A percentile compares a stretch with the other conserved stretches of the same genome.
Evolutionary conservation across 768 basidiomycete species (phyloP).

Genomic region (Mycena indigotica): DNA sequence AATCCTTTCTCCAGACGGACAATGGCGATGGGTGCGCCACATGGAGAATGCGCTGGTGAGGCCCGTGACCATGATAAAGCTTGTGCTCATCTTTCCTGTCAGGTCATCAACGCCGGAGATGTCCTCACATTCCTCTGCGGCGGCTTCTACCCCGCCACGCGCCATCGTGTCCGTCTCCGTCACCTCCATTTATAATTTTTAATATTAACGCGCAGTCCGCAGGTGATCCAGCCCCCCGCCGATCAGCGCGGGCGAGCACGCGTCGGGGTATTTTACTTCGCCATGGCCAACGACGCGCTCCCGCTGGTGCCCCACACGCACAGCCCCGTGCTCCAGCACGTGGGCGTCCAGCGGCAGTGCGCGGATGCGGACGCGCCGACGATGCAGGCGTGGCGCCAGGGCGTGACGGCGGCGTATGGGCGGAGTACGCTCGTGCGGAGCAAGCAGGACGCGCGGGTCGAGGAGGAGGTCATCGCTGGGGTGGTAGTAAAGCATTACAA

Average conservation of each 20-base stretch:
- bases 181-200: too few relatives aligned
- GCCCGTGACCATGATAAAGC: too few relatives aligned
- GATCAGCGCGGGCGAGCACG: constrained; percentile 47
- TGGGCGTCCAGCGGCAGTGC: constrained; percentile 36
- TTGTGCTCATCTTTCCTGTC: too few relatives aligned
- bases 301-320: constrained; percentile 40
- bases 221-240: constrained; percentile 48
- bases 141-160: constrained; percentile 50
- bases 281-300: constrained; percentile 46
- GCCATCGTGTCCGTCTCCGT: constrained; percentile 49
- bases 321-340: constrained; percentile 45
- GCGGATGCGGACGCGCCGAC: constrained; percentile 42
- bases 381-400: constrained; percentile 44
- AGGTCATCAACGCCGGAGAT: constrained; percentile 53
- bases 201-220: too few relatives aligned
- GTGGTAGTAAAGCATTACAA: constrained; percentile 52
- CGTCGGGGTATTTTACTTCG: constrained; percentile 53
- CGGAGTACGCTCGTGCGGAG: constrained; percentile 33
- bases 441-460: constrained; percentile 37
- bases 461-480: constrained; percentile 50
- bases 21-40: constrained; percentile 50
- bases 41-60: constrained; percentile 49
- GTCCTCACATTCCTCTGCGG: constrained; percentile 51
- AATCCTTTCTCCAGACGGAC: constrained; percentile 42
- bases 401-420: constrained; percentile 45